Evolutionary conservation across 1,139 yeast genomes (phyloP), one percentile per base, ranked within the genome.

Genomic region (Geotrichum citri-aurantii): DNA sequence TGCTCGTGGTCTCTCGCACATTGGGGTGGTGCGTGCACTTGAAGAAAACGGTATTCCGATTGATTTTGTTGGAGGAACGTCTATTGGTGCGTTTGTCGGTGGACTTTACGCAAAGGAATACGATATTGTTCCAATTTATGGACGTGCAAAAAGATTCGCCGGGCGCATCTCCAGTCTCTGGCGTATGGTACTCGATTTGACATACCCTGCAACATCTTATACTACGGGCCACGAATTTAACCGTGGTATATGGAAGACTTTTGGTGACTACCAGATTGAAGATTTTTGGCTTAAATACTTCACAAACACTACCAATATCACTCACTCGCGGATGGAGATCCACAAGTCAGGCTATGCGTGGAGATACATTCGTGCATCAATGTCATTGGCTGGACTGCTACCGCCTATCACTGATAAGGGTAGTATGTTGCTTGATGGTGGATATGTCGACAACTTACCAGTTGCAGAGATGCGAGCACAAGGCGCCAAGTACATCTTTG

Each of bases 141-240:
- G 97, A 0, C 78, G 96, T 60, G 86, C 95, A 3, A 93, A 93
- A 73, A 86, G 85, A 68, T 93, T 93, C 73, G 81, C 96, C 1
- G 85, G 85, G 27, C 79, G 98, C 66, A 78, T 92, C 61, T 83
- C 95, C 0, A 88, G 96, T 2, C 63, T 88, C 8, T 93, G 99
- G 99, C 77, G 98, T 64, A 83, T 88, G 70, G 64, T 85, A 1
- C 74, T 88, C 46, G 99, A 93, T 70, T 73, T 93, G 65, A 93
- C 99, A 0, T 88, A 92, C 69, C 99, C 99, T 0, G 86, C 91
- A 0, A 91, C 97, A 0, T 88, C 98, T 0, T 93, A 93, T 69
- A 88, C 95, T 14, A 93, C 99, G 0, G 99, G 99, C 0, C 96
- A 93, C 73, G 98, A 91, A 71, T 93, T 93, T 72, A 93, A 93